A percentile compares a stretch with the other conserved stretches of the same genome.
Evolutionary conservation across 306 rosid genomes (phyloP).

Genomic region (Cotoneaster glaucophyllus): DNA sequence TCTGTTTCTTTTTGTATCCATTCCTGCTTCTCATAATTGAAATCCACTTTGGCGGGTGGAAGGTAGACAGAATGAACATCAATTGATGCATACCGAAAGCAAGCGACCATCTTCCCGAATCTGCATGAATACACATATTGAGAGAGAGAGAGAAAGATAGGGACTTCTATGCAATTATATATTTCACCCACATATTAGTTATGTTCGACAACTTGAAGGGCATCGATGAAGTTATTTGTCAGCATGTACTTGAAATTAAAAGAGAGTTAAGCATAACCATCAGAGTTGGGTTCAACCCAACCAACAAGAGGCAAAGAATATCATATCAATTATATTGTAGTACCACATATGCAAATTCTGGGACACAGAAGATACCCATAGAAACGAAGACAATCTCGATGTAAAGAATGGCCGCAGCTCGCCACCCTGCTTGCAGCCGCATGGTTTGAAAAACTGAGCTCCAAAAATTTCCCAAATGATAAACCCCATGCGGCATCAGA

Average conservation of each 20-base stretch:
- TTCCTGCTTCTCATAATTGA: conserved; percentile 57
- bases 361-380: conserved; percentile 52
- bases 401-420: conserved; percentile 97
- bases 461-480: conserved; percentile 98
- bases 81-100: conserved; percentile 92
- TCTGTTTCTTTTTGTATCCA: conserved; percentile 76
- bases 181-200: neutral
- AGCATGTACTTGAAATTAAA: neutral
- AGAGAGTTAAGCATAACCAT: neutral
- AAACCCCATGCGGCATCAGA: conserved; percentile 99
- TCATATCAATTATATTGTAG: neutral
- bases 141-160: neutral
- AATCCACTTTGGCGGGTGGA: conserved; percentile 68
- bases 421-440: conserved; percentile 99
- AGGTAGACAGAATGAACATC: conserved; percentile 81
- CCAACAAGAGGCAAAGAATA: neutral
- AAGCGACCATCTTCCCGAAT: conserved; percentile 94
- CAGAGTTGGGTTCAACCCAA: neutral
- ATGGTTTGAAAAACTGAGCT: conserved; percentile 98
- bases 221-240: neutral
- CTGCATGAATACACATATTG: conserved; percentile 29
- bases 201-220: neutral
- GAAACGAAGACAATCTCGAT: conserved; percentile 96
- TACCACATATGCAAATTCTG: neutral
- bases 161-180: neutral